A percentile compares a stretch with the other conserved stretches of the same genome.
These are phyloP conservation scores for Rhynchosporium graminicola DNA, from an alignment of 2,329 filamentous ascomycete genomes.

Conservation along the genomic window DNA sequence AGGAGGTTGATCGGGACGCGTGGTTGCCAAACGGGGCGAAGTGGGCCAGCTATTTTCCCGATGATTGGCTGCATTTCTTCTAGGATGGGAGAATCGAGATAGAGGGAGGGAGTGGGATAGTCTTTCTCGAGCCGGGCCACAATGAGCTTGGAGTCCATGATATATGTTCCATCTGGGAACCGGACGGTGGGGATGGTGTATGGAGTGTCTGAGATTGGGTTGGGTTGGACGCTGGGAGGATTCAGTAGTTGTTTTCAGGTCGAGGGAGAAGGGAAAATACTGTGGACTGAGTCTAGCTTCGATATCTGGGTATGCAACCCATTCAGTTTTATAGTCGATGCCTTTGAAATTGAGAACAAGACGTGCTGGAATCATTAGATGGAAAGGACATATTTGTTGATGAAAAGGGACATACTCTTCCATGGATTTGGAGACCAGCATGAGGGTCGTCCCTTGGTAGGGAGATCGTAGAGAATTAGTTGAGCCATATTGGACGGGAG, in stretches of 20 bases:
- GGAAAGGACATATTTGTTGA: background rate
- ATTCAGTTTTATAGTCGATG: constrained; percentile 67
- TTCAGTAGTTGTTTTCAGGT: background rate
- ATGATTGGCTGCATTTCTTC: constrained; percentile 48
- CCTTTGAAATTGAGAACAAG: constrained; percentile 68
- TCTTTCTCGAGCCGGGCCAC: constrained; percentile 57
- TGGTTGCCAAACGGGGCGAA: constrained; percentile 49
- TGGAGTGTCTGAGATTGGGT: constrained; percentile 42
- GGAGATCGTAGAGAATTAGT: constrained; percentile 63
- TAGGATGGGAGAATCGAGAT: constrained; percentile 55
- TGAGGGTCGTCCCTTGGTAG: constrained; percentile 50
- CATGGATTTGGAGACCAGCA: constrained; percentile 70
- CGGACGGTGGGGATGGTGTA: constrained; percentile 60
- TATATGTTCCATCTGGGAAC: constrained; percentile 56
- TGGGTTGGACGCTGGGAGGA: constrained; percentile 47
- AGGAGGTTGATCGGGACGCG: constrained; percentile 54
- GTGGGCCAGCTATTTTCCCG: constrained; percentile 34
- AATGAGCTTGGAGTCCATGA: constrained; percentile 67
- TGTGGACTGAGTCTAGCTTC: constrained; percentile 55
- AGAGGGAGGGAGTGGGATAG: constrained; percentile 59
- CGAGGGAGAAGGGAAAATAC: constrained; percentile 43
- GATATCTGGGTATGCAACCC: constrained; percentile 69
- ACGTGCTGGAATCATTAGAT: constrained; percentile 50
- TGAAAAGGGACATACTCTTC: constrained; percentile 55
- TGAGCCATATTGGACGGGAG: constrained; percentile 11